phyloP scores from a whole-genome alignment of 2,329 filamentous ascomycete genomes.

The Leptodontidium sp. region DNA sequence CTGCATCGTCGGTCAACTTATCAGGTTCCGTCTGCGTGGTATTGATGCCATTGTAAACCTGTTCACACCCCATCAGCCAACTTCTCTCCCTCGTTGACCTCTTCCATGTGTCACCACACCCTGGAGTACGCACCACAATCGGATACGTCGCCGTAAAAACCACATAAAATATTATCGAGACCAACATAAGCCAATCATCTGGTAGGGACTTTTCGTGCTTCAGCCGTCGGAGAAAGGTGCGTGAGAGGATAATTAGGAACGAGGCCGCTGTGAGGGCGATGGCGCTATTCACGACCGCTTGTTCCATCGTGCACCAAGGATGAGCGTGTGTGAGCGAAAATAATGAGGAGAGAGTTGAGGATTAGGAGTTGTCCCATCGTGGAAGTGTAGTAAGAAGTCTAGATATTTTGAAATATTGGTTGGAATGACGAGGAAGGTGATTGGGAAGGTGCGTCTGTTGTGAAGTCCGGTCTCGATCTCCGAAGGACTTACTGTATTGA shows the following conservation, averaged over 20 bases:
- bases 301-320: slow-evolving; percentile 15
- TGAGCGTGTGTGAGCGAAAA: background rate
- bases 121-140: slow-evolving; percentile 28
- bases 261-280: slow-evolving; percentile 34
- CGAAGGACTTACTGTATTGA: background rate
- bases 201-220: slow-evolving; percentile 35
- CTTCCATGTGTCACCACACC: background rate
- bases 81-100: background rate
- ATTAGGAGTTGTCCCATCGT: background rate
- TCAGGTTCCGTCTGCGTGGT: slow-evolving; percentile 20
- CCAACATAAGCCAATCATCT: slow-evolving; percentile 40
- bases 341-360: background rate
- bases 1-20: slow-evolving; percentile 18
- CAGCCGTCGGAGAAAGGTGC: slow-evolving; percentile 35
- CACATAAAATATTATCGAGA: slow-evolving; percentile 29
- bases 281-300: slow-evolving; percentile 28
- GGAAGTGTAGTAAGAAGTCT: background rate
- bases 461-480: background rate
- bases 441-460: background rate
- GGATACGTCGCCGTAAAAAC: slow-evolving; percentile 29
- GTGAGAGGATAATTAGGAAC: slow-evolving; percentile 34
- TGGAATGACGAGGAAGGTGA: background rate
- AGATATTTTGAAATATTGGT: background rate
- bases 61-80: background rate
- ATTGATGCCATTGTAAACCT: slow-evolving; percentile 36